Conservation (phyloP, 345 rosid genomes). For the Eucalyptus sideroxylon region DNA sequence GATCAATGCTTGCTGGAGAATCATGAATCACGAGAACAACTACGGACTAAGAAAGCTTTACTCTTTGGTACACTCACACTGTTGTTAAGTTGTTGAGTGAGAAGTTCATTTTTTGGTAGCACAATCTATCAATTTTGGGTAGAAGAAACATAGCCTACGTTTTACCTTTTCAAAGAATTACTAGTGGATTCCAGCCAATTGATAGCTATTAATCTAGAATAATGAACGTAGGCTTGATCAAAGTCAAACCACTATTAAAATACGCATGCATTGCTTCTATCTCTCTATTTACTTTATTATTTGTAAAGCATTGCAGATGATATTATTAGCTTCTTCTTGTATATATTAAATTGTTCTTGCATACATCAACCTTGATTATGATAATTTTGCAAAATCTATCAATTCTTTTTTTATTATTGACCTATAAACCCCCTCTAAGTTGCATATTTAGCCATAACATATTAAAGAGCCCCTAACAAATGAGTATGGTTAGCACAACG, state of each 20-base stretch:
- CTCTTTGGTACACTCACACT: background rate
- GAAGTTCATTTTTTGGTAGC: background rate
- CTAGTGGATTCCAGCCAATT: background rate
- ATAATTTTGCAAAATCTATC: background rate
- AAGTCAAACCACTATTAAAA: background rate
- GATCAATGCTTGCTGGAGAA: background rate
- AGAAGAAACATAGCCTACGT: background rate
- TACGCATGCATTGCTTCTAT: background rate
- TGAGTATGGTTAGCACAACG: background rate
- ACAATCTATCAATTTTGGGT: background rate
- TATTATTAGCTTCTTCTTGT: background rate
- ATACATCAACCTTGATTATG: background rate
- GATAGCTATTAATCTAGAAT: background rate
- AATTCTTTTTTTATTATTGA: background rate
- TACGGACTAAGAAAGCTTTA: background rate
- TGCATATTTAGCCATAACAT: background rate
- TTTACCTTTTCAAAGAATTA: background rate
- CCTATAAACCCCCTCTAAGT: background rate
- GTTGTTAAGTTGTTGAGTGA: background rate
- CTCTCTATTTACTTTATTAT: background rate
- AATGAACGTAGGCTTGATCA: background rate
- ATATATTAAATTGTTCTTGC: background rate
- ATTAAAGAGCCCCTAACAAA: background rate
- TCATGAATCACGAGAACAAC: background rate
- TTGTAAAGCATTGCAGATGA: background rate